phyloP scores from a whole-genome alignment of 2,329 filamentous ascomycete species.

The Fusarium stilboides region DNA sequence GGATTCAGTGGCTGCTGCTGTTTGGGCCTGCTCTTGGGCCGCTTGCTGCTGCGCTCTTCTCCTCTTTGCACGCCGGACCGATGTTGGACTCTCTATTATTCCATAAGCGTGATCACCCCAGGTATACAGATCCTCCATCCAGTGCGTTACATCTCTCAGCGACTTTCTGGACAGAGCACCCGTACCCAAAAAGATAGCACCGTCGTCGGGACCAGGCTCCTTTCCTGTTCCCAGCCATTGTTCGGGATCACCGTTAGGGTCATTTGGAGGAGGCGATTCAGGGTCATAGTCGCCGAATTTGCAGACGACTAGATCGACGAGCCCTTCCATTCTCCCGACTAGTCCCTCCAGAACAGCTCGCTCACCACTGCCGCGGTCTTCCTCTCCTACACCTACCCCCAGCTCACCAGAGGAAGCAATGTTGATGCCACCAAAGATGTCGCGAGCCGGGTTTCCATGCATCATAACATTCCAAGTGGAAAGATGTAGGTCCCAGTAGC shows the following conservation, averaged over 20 bases:
- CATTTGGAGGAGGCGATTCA: slow-evolving; percentile 43
- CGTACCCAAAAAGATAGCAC: slow-evolving; percentile 87
- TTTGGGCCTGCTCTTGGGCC: slow-evolving; percentile 3
- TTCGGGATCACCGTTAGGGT: slow-evolving; percentile 45
- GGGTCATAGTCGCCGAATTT: slow-evolving; percentile 77
- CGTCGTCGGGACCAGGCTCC: slow-evolving; percentile 80
- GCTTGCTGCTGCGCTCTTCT: slow-evolving; percentile 49
- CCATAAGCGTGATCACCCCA: slow-evolving; percentile 91
- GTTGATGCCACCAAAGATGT: slow-evolving; percentile 87
- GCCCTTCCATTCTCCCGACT: slow-evolving; percentile 81
- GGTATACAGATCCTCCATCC: slow-evolving; percentile 90
- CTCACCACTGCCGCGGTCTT: slow-evolving; percentile 94
- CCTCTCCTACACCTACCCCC: slow-evolving; percentile 94
- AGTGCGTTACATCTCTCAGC: slow-evolving; percentile 80
- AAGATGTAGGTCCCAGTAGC: slow-evolving; percentile 83
- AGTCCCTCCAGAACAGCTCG: slow-evolving; percentile 94
- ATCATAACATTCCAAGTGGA: slow-evolving; percentile 90
- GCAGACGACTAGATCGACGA: slow-evolving; percentile 90
- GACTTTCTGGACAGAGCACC: slow-evolving; percentile 81
- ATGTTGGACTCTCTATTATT: slow-evolving; percentile 82
- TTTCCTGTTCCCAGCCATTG: slow-evolving; percentile 82
- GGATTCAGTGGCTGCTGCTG: slow-evolving; percentile 7
- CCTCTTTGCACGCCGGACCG: slow-evolving; percentile 68
- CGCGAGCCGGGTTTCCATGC: slow-evolving; percentile 87
- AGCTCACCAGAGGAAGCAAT: slow-evolving; percentile 91